Conservation (phyloP, 148 eudicot genomes). For the Rhododendron simsii region DNA sequence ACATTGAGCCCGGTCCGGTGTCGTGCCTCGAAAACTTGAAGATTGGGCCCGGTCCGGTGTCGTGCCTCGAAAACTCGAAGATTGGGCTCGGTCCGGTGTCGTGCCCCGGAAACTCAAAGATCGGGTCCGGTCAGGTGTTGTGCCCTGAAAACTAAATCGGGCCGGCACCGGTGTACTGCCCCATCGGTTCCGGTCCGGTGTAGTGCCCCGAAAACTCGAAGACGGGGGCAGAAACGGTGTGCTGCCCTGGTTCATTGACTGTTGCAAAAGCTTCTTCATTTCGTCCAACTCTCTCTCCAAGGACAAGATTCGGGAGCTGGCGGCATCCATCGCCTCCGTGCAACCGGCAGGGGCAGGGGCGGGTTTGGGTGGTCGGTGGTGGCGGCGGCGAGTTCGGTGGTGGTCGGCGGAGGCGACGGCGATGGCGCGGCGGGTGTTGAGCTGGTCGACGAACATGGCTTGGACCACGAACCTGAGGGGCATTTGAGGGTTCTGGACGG, state of each 20-base stretch:
- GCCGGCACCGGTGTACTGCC: background rate
- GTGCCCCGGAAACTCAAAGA: background rate
- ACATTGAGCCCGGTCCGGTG: background rate
- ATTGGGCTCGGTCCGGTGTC: background rate
- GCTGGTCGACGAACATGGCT: conserved; percentile 4
- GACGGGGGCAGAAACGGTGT: background rate
- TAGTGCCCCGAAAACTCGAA: background rate
- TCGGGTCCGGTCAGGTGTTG: background rate
- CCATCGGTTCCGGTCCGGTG: background rate
- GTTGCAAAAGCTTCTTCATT: background rate
- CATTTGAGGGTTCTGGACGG: background rate
- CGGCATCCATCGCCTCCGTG: background rate
- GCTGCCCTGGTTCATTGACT: background rate
- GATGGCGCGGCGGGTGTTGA: background rate
- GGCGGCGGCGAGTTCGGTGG: background rate
- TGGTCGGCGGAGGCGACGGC: background rate
- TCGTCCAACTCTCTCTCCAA: background rate
- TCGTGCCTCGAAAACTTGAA: background rate
- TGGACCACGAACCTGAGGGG: background rate
- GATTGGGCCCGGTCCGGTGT: background rate
- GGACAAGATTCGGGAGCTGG: background rate
- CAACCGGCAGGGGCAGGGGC: background rate
- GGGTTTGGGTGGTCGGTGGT: background rate
- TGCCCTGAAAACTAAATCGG: background rate
- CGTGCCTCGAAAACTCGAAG: background rate